These are phyloP conservation scores for Cicer judaicum DNA, from an alignment of 306 rosid genomes.

Conservation along the genomic window DNA sequence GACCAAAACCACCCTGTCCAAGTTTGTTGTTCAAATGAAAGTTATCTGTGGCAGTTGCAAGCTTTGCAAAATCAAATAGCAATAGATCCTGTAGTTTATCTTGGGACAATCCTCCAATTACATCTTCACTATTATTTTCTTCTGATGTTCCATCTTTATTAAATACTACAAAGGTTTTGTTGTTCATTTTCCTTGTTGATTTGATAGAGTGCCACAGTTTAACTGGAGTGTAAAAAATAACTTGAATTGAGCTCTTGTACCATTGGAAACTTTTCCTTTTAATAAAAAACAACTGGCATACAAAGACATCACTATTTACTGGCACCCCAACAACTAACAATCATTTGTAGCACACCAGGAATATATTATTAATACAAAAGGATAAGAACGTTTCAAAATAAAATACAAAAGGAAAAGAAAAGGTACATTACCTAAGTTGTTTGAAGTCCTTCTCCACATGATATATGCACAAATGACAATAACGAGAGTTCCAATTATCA, in stretches of 20 bases:
- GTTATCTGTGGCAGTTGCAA: slow-evolving; percentile 33
- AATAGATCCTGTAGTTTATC: slow-evolving; percentile 25
- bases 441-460: slow-evolving; percentile 18
- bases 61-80: slow-evolving; percentile 9
- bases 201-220: not conserved
- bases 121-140: not conserved
- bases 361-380: too few species aligned
- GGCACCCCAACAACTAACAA: too few species aligned
- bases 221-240: not conserved
- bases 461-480: slow-evolving; percentile 26
- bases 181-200: not conserved
- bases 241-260: not conserved
- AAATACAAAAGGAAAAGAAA: too few species aligned
- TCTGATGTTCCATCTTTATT: not conserved
- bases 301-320: too few species aligned
- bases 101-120: slow-evolving; percentile 29
- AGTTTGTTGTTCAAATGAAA: slow-evolving; percentile 36
- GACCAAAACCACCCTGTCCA: slow-evolving; percentile 44
- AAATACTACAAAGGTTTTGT: not conserved
- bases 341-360: too few species aligned
- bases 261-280: too few species aligned
- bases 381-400: too few species aligned
- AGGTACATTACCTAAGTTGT: not conserved
- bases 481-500: slow-evolving; percentile 13
- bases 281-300: too few species aligned